Base-by-base conservation (phyloP, 495 filamentous ascomycete species). In the Penicillium atrosanguineum region DNA sequence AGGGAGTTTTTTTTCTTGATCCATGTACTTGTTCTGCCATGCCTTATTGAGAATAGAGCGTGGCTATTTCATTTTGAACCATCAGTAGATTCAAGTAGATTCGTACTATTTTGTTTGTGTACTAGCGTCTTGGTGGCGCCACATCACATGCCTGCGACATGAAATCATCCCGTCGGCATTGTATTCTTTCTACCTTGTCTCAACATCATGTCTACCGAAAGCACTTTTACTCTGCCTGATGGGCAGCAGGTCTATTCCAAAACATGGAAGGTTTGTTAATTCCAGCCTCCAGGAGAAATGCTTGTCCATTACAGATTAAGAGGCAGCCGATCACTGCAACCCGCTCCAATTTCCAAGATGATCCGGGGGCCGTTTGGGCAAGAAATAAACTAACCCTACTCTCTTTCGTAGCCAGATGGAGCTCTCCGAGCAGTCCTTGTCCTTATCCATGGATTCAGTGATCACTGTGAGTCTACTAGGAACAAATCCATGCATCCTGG, bases 371-470 rank as follows among this genome's bases (percentile, higher is more conserved):
- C 5, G 5, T 23, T 5, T 2, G 23, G 23, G 23, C 23, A 23
- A 23, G 23, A 23, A 23, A 23, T 23, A 15, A 34, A 12, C 31
- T 34, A 14, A 34, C 11, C 7, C 14, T 34, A 34, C 23, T 34
- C 31, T 34, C 14, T 12, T 34, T 14, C 12, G 3, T 31, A 85
- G 84, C 79, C 85, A 31, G 60, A 69, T 15, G 72, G 67, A 36
- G 60, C 75, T 3, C 69, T 76, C 11, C 79, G 79, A 52, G 90
- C 92, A 14, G 85, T 85, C 25, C 57, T 94, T 18, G 77, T 91
- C 53, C 85, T 92, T 64, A 68, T 96, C 53, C 92, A 96, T 71
- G 91, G 91, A 56, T 96, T 89, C 78, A 87, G 82, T 58, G 92
- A 96, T 71, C 91, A 96, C 64, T 56, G 60, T 63, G 31, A 53